Evolutionary conservation across 441 rosid species (phyloP), one percentile per base, ranked within the genome.

Genomic region (Populus hybrid): DNA sequence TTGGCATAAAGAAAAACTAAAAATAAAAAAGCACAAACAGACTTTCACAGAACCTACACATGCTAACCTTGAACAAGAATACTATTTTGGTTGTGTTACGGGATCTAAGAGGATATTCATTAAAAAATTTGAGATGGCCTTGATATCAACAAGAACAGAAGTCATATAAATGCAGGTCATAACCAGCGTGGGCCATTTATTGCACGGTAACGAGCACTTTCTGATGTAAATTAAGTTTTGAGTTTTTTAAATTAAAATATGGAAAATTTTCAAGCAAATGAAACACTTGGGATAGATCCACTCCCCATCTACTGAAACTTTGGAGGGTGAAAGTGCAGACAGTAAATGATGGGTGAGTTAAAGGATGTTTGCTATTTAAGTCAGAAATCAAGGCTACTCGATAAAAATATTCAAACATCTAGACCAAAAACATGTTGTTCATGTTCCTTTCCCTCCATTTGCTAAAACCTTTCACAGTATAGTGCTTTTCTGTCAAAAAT

Each of bases 21-120:
- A 34, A 34, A 34, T 34, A 20, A 35, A 40, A 73, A 14, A 4
- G 69, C n/a, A 70, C 12, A 20, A 72, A 67, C 50, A 74, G 46
- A 74, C 66, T 35, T 23, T 26, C 9, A 66, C 21, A 71, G 26
- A 32, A 70, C 50, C 76, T 64, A 65, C 76, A 18, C 38, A 69
- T 12, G 2, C 24, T 26, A 46, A 24, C 30, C 18, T 14, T 38
- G 8, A 70, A 46, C 7, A 12, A 73, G 65, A 74, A 30, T 24
- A 16, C 68, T 28, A 40, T 20, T 36, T 8, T 20, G 16, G 10
- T 34, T 46, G 40, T 57, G 20, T 32, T 6, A 1, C 12, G 10
- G 10, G 69, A 71, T 70, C 73, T 20, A 54, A 35, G 36, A 30
- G 16, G 21, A 46, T 40, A 28, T 32, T 20, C 12, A 2, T 57